Base-by-base conservation (phyloP, 495 filamentous ascomycete species). In the Penicillium macrosclerotiorum region DNA sequence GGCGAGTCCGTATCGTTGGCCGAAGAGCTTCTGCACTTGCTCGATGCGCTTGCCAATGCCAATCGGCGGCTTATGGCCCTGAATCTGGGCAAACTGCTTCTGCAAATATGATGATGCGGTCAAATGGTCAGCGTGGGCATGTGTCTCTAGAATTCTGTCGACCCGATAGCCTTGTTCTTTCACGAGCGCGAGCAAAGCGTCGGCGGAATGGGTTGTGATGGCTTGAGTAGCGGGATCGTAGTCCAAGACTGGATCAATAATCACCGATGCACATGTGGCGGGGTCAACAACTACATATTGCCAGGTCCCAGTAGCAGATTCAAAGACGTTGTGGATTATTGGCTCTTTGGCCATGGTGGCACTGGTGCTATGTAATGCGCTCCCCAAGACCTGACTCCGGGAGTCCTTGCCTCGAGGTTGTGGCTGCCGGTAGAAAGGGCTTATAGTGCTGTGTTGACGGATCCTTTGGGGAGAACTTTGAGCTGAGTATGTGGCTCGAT, bases 91-190 rank as follows among this genome's bases (percentile, higher is more conserved):
- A 4, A 84, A 69, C 12, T 57, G 51, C 2, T 39, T 45, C 51
- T 80, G 79, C 1, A 85, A 64, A 45, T 83, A 85, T 4, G 58
- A 61, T 0, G 79, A 59, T 0, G 80, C 73, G 1, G 77, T 82
- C n/a, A 83, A 57, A 52, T 84, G 80, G 62, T 83, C 80, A 32
- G 81, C 81, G 52, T 85, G 81, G 9, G 69, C 72, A 52, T 83
- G 80, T 0, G 81, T 83, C 54, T 84, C 81, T 14, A 84, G 67
- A 23, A 84, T 73, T 5, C 44, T 49, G 2, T 52, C 55, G 33
- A 83, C 57, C 7, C 24, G 68, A 58, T 81, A 83, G 6, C 67
- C 66, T 1, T 77, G 49, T 18, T 68, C 45, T 8, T 54, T 41
- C 34, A 75, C 52, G 3, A 77, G 20, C 0, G 54, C 23, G 1